phyloP scores from a whole-genome alignment of 352 stramenopile species.

The Globisporangium apiculatum region DNA sequence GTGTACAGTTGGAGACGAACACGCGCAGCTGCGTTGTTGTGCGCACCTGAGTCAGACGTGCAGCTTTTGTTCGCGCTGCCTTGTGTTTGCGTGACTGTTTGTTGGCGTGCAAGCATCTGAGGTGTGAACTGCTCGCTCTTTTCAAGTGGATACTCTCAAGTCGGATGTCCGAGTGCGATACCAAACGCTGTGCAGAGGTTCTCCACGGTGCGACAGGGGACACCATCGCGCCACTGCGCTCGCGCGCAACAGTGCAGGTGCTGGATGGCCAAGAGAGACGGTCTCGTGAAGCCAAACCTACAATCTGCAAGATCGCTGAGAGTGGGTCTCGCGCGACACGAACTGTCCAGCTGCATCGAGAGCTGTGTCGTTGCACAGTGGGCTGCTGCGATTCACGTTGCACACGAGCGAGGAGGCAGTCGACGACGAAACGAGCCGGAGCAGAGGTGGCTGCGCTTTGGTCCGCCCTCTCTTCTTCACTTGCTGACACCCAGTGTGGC shows the following conservation, averaged over 20 bases:
- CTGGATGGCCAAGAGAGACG: neutral
- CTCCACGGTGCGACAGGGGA: neutral
- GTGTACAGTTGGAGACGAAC: neutral
- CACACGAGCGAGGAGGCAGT: neutral
- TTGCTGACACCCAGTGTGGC: neutral
- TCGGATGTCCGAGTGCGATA: neutral
- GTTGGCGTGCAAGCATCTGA: no score
- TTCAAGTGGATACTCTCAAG: neutral
- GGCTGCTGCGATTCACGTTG: neutral
- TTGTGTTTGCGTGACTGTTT: conserved; percentile 3
- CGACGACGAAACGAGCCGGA: neutral
- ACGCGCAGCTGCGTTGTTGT: conserved; percentile 7
- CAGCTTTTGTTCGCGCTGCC: conserved; percentile 1
- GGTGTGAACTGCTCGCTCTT: no score
- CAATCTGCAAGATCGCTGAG: neutral
- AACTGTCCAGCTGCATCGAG: neutral
- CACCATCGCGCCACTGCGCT: neutral
- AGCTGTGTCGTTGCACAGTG: neutral
- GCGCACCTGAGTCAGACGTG: conserved; percentile 1
- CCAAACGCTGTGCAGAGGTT: neutral
- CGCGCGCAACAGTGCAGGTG: neutral
- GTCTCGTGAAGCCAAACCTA: neutral
- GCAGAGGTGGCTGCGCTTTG: neutral
- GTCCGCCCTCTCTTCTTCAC: neutral
- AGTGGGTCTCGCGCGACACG: neutral